A percentile compares a stretch with the other conserved stretches of the same genome.
Conservation (phyloP, 768 basidiomycete species). For the Glaciozyma martinii region DNA sequence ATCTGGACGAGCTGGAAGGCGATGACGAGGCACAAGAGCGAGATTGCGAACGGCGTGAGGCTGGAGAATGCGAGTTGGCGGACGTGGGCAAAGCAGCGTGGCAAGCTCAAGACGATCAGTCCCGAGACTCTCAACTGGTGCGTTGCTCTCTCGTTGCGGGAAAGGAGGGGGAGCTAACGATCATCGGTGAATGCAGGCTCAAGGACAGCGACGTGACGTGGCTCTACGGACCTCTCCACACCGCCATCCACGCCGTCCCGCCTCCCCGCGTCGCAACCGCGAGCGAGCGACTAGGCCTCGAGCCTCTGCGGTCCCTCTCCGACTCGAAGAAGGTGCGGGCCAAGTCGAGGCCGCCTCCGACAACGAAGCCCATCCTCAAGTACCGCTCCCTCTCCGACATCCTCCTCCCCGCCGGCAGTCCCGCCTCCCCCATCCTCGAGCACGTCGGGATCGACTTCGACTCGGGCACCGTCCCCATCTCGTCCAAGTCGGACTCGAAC, state of each 20-base stretch:
- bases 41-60: constrained; percentile 86
- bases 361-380: constrained; percentile 84
- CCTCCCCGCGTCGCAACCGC: constrained; percentile 51
- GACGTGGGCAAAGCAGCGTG: constrained; percentile 99
- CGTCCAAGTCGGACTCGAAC: constrained; percentile 24
- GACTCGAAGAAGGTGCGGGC: constrained; percentile 20
- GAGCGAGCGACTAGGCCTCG: constrained; percentile 51
- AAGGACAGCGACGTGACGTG: constrained; percentile 99
- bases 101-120: constrained; percentile 84
- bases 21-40: constrained; percentile 97
- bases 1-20: constrained; percentile 97
- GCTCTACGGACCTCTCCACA: constrained; percentile 95
- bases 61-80: constrained; percentile 98
- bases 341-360: constrained; percentile 8
- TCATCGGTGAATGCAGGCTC: constrained; percentile 54
- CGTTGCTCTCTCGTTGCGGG: constrained; percentile 36
- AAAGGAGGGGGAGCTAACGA: not conserved
- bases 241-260: constrained; percentile 74
- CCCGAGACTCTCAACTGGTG: constrained; percentile 99
- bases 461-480: constrained; percentile 19
- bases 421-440: constrained; percentile 24
- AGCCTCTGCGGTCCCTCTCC: constrained; percentile 31
- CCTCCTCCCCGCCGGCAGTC: constrained; percentile 50
- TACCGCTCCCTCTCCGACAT: constrained; percentile 86
- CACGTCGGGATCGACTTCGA: constrained; percentile 18